Base-by-base conservation (phyloP, 2,329 filamentous ascomycete species). In the Sporothrix globosa region DNA sequence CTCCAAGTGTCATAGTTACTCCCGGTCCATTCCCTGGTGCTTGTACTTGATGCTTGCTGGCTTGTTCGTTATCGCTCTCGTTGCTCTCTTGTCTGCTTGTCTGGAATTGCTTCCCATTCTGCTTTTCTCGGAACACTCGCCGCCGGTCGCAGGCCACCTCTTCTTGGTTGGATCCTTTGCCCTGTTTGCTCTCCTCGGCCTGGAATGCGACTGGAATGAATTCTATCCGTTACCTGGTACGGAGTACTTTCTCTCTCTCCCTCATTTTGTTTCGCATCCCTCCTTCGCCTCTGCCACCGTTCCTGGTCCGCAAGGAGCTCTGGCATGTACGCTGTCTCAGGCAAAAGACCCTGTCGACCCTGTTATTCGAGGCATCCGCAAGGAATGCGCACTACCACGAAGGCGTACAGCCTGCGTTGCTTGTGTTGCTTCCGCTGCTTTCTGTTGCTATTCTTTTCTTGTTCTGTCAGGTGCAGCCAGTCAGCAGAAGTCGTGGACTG, bases 291-390 rank as follows among this genome's bases (percentile, higher is more conserved):
- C 44, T 27, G 44, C 17, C 44, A 24, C 50, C 14, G 41, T 50
- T 63, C 21, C 39, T 34, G 30, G 44, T 50, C 63, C 52, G 46
- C 63, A 66, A 66, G 63, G 63, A 52, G 63, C 63, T 39, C 63
- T 66, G 63, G 63, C 46, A 66, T 66, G 63, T 46, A 24, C 63
- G 63, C 46, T 52, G 63, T 66, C 63, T 66, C 63, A 66, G 46
- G 46, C 0, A 65, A 24, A 52, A 13, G 30, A 21, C 53, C 27
- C 53, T 56, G 27, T 56, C 52, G 39, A 63, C 58, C 58, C 39
- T 63, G 24, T 39, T 9, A 27, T 66, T 24, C n/a, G 61, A 65
- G 61, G 44, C 48, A 65, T 65, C 21, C 27, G 9, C 41, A 50
- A 65, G 61, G 61, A 65, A 65, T 34, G 61, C 61, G 10, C 60